phyloP scores from a whole-genome alignment of 768 basidiomycete genomes.

The Serpula lacrymans region DNA sequence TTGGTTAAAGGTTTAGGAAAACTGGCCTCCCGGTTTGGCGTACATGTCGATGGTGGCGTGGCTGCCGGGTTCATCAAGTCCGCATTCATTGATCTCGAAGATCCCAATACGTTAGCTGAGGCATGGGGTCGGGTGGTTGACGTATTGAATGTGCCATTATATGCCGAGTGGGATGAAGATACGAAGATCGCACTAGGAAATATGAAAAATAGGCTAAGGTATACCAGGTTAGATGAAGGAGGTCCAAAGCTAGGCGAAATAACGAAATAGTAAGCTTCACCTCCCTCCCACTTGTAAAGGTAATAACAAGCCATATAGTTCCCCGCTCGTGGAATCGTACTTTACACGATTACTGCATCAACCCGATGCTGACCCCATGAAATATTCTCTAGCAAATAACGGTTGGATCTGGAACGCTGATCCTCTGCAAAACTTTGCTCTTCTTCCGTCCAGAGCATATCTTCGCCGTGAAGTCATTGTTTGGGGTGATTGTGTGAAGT shows the following conservation, averaged over 20 bases:
- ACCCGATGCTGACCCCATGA: conserved; percentile 41
- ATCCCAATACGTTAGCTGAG: conserved; percentile 55
- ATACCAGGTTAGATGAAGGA: conserved; percentile 74
- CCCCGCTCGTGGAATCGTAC: conserved; percentile 85
- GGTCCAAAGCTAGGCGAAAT: conserved; percentile 87
- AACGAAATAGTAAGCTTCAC: conserved; percentile 59
- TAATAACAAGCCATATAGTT: conserved; percentile 38
- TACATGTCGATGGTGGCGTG: conserved; percentile 54
- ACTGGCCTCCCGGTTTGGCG: conserved; percentile 65
- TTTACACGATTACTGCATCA: conserved; percentile 78
- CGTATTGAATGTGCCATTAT: conserved; percentile 84
- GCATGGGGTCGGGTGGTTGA: conserved; percentile 80
- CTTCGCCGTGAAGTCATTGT: conserved; percentile 94
- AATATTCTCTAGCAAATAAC: conserved; percentile 91
- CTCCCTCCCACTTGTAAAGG: conserved; percentile 3
- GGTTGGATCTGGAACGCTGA: conserved; percentile 99
- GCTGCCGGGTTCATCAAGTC: conserved; percentile 77
- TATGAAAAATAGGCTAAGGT: conserved; percentile 73
- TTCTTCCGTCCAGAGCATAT: conserved; percentile 90
- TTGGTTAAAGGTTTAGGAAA: conserved; percentile 58
- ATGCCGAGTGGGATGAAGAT: conserved; percentile 85
- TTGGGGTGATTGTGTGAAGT: conserved; percentile 98
- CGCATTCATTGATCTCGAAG: conserved; percentile 50
- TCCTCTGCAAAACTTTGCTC: conserved; percentile 91
- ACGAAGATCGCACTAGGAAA: conserved; percentile 67